These are phyloP conservation scores for Gelatoporia subvermispora DNA, from an alignment of 768 basidiomycete genomes.

Conservation along the genomic window DNA sequence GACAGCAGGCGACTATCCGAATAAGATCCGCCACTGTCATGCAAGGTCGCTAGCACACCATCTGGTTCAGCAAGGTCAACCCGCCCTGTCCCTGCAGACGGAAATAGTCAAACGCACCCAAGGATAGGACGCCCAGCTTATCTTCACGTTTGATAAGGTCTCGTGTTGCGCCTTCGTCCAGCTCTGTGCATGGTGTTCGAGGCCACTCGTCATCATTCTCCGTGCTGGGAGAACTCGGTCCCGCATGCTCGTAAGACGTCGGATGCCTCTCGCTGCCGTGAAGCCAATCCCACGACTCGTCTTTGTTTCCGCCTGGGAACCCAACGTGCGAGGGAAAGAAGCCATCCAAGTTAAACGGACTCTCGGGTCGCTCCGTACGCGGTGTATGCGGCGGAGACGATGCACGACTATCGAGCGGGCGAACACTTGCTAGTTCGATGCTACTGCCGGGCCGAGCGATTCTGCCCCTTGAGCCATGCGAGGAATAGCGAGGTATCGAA, in stretches of 20 bases:
- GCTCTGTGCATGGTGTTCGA: slow-evolving; percentile 24
- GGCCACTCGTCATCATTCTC: slow-evolving; percentile 20
- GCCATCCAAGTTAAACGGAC: slow-evolving; percentile 44
- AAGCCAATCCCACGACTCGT: slow-evolving; percentile 41
- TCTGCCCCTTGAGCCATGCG: too few species aligned
- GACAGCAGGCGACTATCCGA: slow-evolving; percentile 26
- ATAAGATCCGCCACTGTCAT: slow-evolving; percentile 8
- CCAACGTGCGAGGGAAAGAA: slow-evolving; percentile 40
- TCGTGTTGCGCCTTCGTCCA: slow-evolving; percentile 31
- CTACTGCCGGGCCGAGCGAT: too few species aligned
- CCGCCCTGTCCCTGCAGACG: background rate
- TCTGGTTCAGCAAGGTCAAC: background rate
- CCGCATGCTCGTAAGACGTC: slow-evolving; percentile 17
- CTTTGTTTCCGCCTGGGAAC: slow-evolving; percentile 14
- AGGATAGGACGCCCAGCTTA: slow-evolving; percentile 44
- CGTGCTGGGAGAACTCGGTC: slow-evolving; percentile 9
- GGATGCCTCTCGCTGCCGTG: slow-evolving; percentile 17
- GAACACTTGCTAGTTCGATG: too few species aligned
- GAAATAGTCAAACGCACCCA: slow-evolving; percentile 31
- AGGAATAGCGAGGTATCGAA: background rate
- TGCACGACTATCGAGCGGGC: background rate
- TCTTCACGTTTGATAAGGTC: slow-evolving; percentile 39
- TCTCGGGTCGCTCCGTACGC: slow-evolving; percentile 27
- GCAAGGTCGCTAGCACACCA: background rate
- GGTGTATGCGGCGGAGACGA: slow-evolving; percentile 12